Evolutionary conservation across 1,284 basidiomycete species (phyloP).

Genomic region (Tausonia pullulans): DNA sequence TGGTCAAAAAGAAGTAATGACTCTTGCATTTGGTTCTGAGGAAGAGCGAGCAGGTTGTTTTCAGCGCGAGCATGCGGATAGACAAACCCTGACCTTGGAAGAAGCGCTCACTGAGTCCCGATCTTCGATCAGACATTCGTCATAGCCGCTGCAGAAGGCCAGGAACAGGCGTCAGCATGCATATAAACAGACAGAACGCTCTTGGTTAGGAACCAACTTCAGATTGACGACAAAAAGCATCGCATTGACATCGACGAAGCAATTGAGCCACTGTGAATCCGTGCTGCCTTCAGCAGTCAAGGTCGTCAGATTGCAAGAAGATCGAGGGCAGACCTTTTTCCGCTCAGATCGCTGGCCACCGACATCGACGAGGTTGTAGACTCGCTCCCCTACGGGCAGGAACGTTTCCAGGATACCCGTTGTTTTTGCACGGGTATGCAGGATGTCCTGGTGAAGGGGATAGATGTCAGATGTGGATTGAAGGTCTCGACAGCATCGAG

Average conservation of each 20-base stretch:
- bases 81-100: too few relatives aligned
- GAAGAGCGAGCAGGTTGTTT: neutral
- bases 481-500: neutral
- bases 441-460: conserved; percentile 46
- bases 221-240: conserved; percentile 86
- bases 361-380: conserved; percentile 68
- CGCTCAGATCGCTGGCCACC: conserved; percentile 88
- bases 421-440: conserved; percentile 72
- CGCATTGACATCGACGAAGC: conserved; percentile 90
- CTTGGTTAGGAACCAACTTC: neutral
- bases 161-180: too few relatives aligned
- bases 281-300: conserved; percentile 42
- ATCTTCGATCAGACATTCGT: conserved; percentile 88
- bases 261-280: conserved; percentile 52
- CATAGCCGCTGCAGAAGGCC: conserved; percentile 60
- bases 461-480: neutral
- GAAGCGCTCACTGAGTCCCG: conserved; percentile 59
- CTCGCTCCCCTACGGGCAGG: conserved; percentile 43
- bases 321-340: conserved; percentile 45
- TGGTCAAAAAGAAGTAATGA: conserved; percentile 92
- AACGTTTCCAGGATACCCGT: conserved; percentile 86
- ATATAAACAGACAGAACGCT: too few relatives aligned
- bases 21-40: conserved; percentile 88
- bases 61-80: too few relatives aligned
- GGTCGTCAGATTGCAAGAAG: neutral